Percentiles rank a stretch among this genome's conserved stretches.
Conservation (phyloP, 495 filamentous ascomycete species). For the Immersiella caudata region DNA sequence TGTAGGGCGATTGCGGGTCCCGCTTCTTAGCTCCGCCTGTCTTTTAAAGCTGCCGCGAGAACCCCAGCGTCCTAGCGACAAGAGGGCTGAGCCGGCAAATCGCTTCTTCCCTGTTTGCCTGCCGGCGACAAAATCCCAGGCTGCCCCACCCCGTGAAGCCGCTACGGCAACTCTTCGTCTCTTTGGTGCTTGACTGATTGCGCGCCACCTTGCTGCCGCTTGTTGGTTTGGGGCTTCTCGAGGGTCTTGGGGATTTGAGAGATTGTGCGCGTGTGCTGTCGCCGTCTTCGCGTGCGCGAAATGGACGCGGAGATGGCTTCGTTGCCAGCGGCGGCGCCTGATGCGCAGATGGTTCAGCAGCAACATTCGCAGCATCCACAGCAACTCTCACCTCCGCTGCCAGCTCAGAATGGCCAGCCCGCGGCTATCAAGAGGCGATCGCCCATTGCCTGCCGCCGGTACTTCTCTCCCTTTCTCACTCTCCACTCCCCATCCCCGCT, state of each 20-base stretch:
- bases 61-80: not conserved
- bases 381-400: not conserved
- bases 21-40: not conserved
- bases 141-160: constrained; percentile 24
- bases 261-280: not conserved
- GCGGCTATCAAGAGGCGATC: constrained; percentile 45
- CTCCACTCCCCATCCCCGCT: not conserved
- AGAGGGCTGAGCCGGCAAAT: not conserved
- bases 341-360: constrained; percentile 8
- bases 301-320: constrained; percentile 35
- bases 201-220: constrained; percentile 1
- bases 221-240: constrained; percentile 7
- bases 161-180: constrained; percentile 25
- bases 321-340: constrained; percentile 4
- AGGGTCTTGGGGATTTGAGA: not conserved
- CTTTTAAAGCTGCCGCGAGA: constrained; percentile 4
- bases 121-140: constrained; percentile 30
- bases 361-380: constrained; percentile 17
- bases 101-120: constrained; percentile 28
- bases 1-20: not conserved
- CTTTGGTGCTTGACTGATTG: not conserved
- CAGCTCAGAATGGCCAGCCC: not conserved
- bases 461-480: no score
- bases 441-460: constrained; percentile 51
- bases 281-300: not conserved